Evolutionary conservation across 257 asterid genomes (phyloP), one percentile per base, ranked within the genome.

Genomic region (Galeopsis tetrahit): DNA sequence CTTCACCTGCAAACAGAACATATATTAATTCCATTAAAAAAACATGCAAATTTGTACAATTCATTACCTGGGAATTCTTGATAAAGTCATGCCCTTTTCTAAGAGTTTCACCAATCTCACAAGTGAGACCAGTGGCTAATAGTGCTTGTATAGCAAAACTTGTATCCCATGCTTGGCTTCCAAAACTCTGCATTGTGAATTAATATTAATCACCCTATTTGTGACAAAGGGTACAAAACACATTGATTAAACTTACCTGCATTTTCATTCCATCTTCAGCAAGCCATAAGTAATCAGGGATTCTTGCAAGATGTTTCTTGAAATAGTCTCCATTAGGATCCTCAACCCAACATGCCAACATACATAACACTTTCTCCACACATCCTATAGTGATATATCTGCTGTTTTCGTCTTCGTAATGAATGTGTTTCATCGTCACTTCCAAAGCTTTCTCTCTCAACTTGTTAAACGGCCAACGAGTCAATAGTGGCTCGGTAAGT

Each of bases 241-340:
- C 28, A 21, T 21, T 21, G 5, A 2, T 38, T 44, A 44, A 21
- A 21, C 1, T 9, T 39, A 87, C 93, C 93, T 87, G 93, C 96
- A 89, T 84, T 57, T 89, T 89, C 96, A 89, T 85, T 55, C 96
- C 93, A 78, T 89, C 96, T 78, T 89, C 96, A 0, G 90, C 93
- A 33, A 89, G 79, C 96, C 96, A 89, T 5, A 89, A 32, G 35
- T 87, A 87, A 68, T 89, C 96, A 2, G 93, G 91, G 76, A 89
- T 82, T 67, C 96, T 79, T 1, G 88, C 93, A 0, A 87, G 87
- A 81, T 89, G 93, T 48, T 87, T 87, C 86, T 85, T 87, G 88
- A 87, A 87, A 73, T 79, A 85, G 70, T 89, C 91, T 5, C 28
- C 28, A 21, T 21, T 21, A 21, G 28, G 28, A 21, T 21, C 28